Evolutionary conservation across 2,329 filamentous ascomycete species (phyloP), one percentile per base, ranked within the genome.

Genomic region (Cladosporium oxysporum): DNA sequence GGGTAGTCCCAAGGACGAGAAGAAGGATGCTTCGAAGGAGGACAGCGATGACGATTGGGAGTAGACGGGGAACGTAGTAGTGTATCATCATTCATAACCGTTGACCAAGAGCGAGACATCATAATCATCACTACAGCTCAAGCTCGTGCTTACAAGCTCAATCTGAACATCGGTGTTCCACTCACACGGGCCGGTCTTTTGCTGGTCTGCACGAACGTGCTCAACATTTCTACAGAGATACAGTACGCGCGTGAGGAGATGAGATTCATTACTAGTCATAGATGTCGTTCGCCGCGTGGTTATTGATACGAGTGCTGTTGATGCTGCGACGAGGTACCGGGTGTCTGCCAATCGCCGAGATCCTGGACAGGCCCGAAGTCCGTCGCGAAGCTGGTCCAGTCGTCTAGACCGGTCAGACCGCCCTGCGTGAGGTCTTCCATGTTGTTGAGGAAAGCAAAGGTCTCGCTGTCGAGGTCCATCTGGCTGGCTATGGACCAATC

Each of bases 1-100:
- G 1, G 85, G 86, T 5, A 88, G 85, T 67, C 87, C 87, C 2
- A 84, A 85, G 73, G 84, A 87, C 66, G 80, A 77, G 67, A 81
- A 82, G 72, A 83, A 74, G 65, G 72, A 74, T 66, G 68, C 5
- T 11, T 35, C 60, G n/a, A 71, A 70, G 47, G 71, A 73, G 2
- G 66, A 68, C 28, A 74, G 76, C 59, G 76, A 77, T 62, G 75
- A 78, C 68, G 76, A 78, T 66, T 79, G 77, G 77, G 76, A 79
- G 69, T 78, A 58, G 55, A 16, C 8, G n/a, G 6, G n/a, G 3
- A 7, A 12, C 1, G 41, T 12, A 21, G 16, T 47, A 10, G n/a
- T 47, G 41, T 47, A 47, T 5, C 12, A 47, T 5, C 12, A 47
- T 47, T 47, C n/a, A 47, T 47, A 21, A 23, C 11, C 41, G 5